phyloP scores from a whole-genome alignment of 768 basidiomycete genomes.

The Hericium rajendrae region DNA sequence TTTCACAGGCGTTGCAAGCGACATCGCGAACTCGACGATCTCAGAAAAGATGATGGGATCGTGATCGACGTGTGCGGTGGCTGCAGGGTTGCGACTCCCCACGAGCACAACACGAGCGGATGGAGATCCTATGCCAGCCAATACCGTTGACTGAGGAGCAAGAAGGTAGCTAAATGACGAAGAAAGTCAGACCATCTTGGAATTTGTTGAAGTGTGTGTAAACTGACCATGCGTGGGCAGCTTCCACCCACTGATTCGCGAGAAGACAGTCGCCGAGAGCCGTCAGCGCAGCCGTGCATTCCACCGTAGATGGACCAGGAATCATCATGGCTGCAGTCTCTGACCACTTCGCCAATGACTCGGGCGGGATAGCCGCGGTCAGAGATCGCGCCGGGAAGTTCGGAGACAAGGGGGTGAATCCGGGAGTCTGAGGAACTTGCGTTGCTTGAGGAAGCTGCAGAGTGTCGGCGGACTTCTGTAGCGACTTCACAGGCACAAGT shows the following conservation, averaged over 20 bases:
- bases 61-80: slow-evolving; percentile 49
- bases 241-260: slow-evolving; percentile 64
- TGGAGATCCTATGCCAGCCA: slow-evolving; percentile 63
- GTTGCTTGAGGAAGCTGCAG: slow-evolving; percentile 2
- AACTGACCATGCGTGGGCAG: slow-evolving; percentile 86
- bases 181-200: neutral
- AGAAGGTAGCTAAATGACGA: slow-evolving; percentile 60
- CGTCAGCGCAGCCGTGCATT: slow-evolving; percentile 68
- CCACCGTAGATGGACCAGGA: slow-evolving; percentile 55
- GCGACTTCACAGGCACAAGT: slow-evolving; percentile 6
- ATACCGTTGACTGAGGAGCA: slow-evolving; percentile 67
- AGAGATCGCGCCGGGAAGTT: slow-evolving; percentile 41
- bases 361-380: slow-evolving; percentile 41
- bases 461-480: slow-evolving; percentile 7
- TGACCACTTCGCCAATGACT: slow-evolving; percentile 69
- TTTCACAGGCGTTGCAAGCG: slow-evolving; percentile 60
- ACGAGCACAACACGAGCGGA: slow-evolving; percentile 62
- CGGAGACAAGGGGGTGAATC: slow-evolving; percentile 50
- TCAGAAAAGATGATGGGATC: slow-evolving; percentile 84
- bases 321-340: slow-evolving; percentile 81
- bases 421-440: neutral
- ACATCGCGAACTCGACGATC: slow-evolving; percentile 84
- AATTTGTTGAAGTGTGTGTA: neutral
- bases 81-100: slow-evolving; percentile 48
- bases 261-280: slow-evolving; percentile 78